Evolutionary conservation across 495 filamentous ascomycete genomes (phyloP), one percentile per base, ranked within the genome.

Genomic region (Aspergillus conjunctus): DNA sequence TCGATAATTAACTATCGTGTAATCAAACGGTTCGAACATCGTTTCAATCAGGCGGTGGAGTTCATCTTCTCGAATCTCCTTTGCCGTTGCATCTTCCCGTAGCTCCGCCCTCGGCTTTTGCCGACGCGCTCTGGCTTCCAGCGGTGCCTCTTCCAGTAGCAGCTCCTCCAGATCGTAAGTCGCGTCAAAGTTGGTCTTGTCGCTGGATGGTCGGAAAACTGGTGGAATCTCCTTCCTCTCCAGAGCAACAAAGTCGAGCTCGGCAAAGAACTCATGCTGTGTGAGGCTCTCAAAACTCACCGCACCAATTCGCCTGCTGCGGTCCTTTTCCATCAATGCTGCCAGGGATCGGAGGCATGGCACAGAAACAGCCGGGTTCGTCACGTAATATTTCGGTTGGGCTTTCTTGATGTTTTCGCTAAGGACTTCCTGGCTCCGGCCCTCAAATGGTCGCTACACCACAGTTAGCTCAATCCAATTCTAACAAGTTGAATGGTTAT

Each of bases 151-250:
- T 75, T 98, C 95, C 50, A 98, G 75, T 21, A 98, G 75, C 30
- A 98, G 75, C 71, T 98, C 94, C 70, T 98, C 94, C 55, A 98
- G 74, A 74, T 98, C 94, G 69, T 98, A 98, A 1, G 94, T 98
- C 5, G 94, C 94, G 75, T 98, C 94, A 62, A 98, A 98, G 73
- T 98, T 98, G 7, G 95, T 97, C 82, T 98, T 98, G 52, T 98
- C 94, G 51, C 91, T 90, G 1, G 93, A 96, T 7, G 94, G 94
- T 21, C 85, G 81, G 76, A 98, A 98, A 0, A 98, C 85, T 0
- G 94, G 93, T 51, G 93, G 88, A 58, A 97, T 85, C 71, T 96
- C 88, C 70, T 97, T 98, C 53, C 87, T 79, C 71, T 95, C 91
- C 34, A 98, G 74, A 2, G 88, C 88, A 17, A 81, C 86, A 57